These are phyloP conservation scores for Terana coerulea DNA, from an alignment of 768 basidiomycete genomes.

Conservation along the genomic window DNA sequence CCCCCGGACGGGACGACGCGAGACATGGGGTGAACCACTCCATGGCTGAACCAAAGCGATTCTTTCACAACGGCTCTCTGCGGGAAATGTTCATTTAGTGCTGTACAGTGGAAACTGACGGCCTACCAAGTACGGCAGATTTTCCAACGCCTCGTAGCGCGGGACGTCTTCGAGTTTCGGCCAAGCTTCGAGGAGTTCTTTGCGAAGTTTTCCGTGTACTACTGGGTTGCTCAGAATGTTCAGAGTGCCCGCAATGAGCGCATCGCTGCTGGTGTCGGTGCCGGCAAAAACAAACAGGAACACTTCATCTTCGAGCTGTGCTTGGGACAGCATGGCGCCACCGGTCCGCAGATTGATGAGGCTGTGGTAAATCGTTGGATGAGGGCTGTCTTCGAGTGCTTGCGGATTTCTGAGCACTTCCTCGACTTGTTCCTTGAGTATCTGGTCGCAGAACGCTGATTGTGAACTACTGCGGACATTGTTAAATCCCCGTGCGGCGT, in stretches of 20 bases:
- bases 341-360: slow-evolving; percentile 16
- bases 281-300: slow-evolving; percentile 34
- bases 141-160: slow-evolving; percentile 36
- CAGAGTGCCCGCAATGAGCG: slow-evolving; percentile 34
- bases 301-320: slow-evolving; percentile 26
- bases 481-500: slow-evolving; percentile 26
- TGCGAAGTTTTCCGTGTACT: slow-evolving; percentile 26
- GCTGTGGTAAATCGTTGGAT: slow-evolving; percentile 36
- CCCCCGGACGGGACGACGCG: slow-evolving; percentile 34
- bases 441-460: slow-evolving; percentile 19
- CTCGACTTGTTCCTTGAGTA: slow-evolving; percentile 20
- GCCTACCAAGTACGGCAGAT: slow-evolving; percentile 42
- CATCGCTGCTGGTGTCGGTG: slow-evolving; percentile 40
- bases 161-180: slow-evolving; percentile 31
- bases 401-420: slow-evolving; percentile 21
- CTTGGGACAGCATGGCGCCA: slow-evolving; percentile 17
- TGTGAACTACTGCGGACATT: slow-evolving; percentile 30
- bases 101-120: background rate
- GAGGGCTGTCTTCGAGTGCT: slow-evolving; percentile 22
- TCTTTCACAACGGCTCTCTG: slow-evolving; percentile 47
- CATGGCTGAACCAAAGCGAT: slow-evolving; percentile 38
- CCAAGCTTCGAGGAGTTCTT: slow-evolving; percentile 36
- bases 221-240: slow-evolving; percentile 31
- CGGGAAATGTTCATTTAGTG: background rate
- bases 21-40: slow-evolving; percentile 35